A percentile compares a stretch with the other conserved stretches of the same genome.
These are phyloP conservation scores for Suillus clintonianus DNA, from an alignment of 768 basidiomycete species.

Conservation along the genomic window DNA sequence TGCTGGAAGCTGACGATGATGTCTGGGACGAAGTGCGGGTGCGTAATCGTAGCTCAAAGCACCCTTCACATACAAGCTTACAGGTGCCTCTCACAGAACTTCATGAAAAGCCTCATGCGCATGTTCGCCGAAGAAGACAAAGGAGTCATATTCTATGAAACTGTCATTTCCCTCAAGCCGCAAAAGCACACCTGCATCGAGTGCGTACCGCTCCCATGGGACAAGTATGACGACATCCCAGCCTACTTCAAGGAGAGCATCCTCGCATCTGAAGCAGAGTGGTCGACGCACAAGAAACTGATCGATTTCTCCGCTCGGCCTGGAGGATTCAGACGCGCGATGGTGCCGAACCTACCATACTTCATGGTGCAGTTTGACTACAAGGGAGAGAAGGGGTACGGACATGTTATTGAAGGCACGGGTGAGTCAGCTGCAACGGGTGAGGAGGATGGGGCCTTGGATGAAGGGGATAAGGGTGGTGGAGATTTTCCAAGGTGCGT, in stretches of 20 bases:
- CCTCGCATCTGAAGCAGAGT: slow-evolving; percentile 88
- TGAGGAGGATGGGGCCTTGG: slow-evolving; percentile 64
- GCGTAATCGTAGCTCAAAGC: slow-evolving; percentile 36
- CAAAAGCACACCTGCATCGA: slow-evolving; percentile 95
- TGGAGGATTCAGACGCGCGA: slow-evolving; percentile 90
- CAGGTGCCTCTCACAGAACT: slow-evolving; percentile 46
- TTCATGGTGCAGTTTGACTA: slow-evolving; percentile 99
- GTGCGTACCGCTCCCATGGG: slow-evolving; percentile 90
- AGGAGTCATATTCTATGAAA: slow-evolving; percentile 95
- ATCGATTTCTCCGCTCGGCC: slow-evolving; percentile 91
- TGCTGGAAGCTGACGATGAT: slow-evolving; percentile 94
- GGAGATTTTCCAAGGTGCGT: slow-evolving; percentile 87
- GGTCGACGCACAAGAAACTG: slow-evolving; percentile 97
- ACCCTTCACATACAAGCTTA: background rate
- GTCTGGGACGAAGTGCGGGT: slow-evolving; percentile 98
- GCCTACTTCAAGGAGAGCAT: slow-evolving; percentile 92
- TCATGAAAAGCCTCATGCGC: slow-evolving; percentile 90
- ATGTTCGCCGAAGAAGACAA: slow-evolving; percentile 94
- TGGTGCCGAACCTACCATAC: slow-evolving; percentile 97
- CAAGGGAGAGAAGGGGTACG: slow-evolving; percentile 97
- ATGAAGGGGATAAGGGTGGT: slow-evolving; percentile 88
- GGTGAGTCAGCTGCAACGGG: slow-evolving; percentile 62
- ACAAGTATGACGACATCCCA: slow-evolving; percentile 81
- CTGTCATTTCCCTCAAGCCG: slow-evolving; percentile 80
- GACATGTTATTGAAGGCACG: slow-evolving; percentile 95